Base-by-base conservation (phyloP, 225 moss, liverwort and hornwort species). In the Physcomitrellopsis africana region DNA sequence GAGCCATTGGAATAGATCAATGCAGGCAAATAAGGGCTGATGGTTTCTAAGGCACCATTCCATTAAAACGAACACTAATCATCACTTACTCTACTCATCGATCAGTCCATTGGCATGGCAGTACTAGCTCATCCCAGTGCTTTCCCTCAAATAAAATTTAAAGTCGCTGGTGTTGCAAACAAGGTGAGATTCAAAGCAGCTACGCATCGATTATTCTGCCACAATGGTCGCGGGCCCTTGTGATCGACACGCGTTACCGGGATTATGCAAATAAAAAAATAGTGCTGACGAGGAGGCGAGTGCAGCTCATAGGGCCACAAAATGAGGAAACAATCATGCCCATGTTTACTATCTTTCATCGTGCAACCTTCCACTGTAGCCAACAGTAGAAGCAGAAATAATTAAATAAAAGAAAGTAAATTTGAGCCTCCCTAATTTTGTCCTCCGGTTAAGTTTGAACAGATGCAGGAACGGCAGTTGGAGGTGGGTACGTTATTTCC, bases 401-500 rank as follows among this genome's bases (percentile, higher is more conserved):
- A 7, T 24, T 24, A 20, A 42, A 60, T 11, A 3, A 27, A 57
- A 2, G 27, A n/a, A 49, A 14, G 1, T 1, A 42, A 55, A 49
- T 8, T 3, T 1, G 13, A 11, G 46, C 17, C 32, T 3, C 7
- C 19, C 52, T 12, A 16, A 13, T 44, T 42, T 10, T 19, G 45
- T 73, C n/a, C 68, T 44, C 19, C 63, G 26, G 80, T 80, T 72
- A 37, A 37, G 32, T 37, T 37, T 37, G 32, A 37, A 37, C 32
- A 4, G 32, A 2, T 37, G 32, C 32, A 37, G 32, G 32, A 37
- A 37, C 52, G 80, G 80, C 83, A 83, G 83, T 83, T 83, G 83
- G 45, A 41, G n/a, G 53, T 27, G 42, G 47, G 26, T 37, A 55
- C 57, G n/a, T 29, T 45, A 29, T 57, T 76, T 68, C 46, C 10